Evolutionary conservation across 2,329 filamentous ascomycete genomes (phyloP), one percentile per base, ranked within the genome.

Genomic region (Ampelomyces quisqualis): DNA sequence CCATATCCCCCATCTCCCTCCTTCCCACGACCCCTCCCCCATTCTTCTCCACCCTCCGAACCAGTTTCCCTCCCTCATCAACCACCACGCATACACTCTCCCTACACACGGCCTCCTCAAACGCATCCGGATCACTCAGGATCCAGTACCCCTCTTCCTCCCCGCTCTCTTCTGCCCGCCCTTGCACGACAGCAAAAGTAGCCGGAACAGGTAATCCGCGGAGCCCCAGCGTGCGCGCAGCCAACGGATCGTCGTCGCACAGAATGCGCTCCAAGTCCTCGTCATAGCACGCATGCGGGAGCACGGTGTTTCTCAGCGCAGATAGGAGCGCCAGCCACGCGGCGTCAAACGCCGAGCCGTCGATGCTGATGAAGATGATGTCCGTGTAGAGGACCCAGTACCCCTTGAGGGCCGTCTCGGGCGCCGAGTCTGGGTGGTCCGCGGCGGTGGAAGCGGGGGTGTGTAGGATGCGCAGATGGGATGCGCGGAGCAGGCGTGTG

Each of bases 321-420:
- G 90, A 88, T 15, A 95, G 68, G 0, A 94, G 77, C 9, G 89
- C 84, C 1, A 85, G 79, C 90, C 91, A 97, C 0, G 89, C 88
- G 1, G 88, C 87, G 61, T 98, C 91, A 52, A 97, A 90, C 1
- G 89, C 81, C 59, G 93, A 95, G 5, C 91, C 91, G 51, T 95
- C 90, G 34, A 95, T 82, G 0, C 88, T 94, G 53, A 98, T 85
- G 70, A 95, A 93, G 62, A 96, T 80, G n/a, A 96, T 77, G 63
- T 97, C 91, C 52, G 98, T 87, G 69, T 95, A 96, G 14, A 98
- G 80, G 7, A 88, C 84, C 93, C 91, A 98, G 68, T 94, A 97
- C 0, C 86, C 93, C 64, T 87, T 91, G 8, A 91, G 69, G 48
- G 82, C 76, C 6, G 66, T 65, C 26, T 63, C 61, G 4, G 70